These are phyloP conservation scores for Paragyromitra xinjiangensis DNA, from an alignment of 495 filamentous ascomycete genomes.

Conservation along the genomic window DNA sequence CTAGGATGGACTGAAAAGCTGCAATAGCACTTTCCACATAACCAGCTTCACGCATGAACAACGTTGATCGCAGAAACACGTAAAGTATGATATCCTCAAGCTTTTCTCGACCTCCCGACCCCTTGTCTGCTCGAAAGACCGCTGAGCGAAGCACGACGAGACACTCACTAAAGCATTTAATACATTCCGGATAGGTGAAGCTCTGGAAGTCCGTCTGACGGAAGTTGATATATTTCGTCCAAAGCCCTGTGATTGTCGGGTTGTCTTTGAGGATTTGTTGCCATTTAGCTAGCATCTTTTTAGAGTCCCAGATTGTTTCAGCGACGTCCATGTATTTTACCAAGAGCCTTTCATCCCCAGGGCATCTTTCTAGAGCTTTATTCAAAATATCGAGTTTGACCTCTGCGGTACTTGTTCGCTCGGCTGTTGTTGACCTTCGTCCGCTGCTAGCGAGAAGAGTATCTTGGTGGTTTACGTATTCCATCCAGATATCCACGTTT, in stretches of 20 bases:
- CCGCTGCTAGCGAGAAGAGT: slow-evolving; percentile 63
- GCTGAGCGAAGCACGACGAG: slow-evolving; percentile 63
- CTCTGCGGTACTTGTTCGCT: slow-evolving; percentile 73
- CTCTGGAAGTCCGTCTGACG: slow-evolving; percentile 72
- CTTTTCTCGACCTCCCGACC: slow-evolving; percentile 50
- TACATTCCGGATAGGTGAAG: slow-evolving; percentile 75
- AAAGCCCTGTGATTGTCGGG: slow-evolving; percentile 69
- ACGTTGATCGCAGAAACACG: slow-evolving; percentile 75
- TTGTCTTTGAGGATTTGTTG: slow-evolving; percentile 67
- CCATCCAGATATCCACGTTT: slow-evolving; percentile 78
- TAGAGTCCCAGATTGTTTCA: slow-evolving; percentile 73
- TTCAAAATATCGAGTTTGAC: slow-evolving; percentile 83
- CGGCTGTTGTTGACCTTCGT: slow-evolving; percentile 66
- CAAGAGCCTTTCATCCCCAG: slow-evolving; percentile 67
- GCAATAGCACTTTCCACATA: slow-evolving; percentile 79
- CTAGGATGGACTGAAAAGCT: slow-evolving; percentile 84
- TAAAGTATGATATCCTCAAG: slow-evolving; percentile 70
- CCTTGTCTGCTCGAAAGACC: slow-evolving; percentile 47
- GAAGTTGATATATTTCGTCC: slow-evolving; percentile 79
- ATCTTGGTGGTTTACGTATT: slow-evolving; percentile 79
- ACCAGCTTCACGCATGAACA: slow-evolving; percentile 80
- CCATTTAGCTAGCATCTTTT: slow-evolving; percentile 72
- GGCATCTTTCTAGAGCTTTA: slow-evolving; percentile 71
- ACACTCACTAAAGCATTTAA: slow-evolving; percentile 66
- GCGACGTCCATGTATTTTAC: slow-evolving; percentile 77